Evolutionary conservation across 2,329 filamentous ascomycete species (phyloP), one percentile per base, ranked within the genome.

Genomic region (Arachnopeziza araneosa): DNA sequence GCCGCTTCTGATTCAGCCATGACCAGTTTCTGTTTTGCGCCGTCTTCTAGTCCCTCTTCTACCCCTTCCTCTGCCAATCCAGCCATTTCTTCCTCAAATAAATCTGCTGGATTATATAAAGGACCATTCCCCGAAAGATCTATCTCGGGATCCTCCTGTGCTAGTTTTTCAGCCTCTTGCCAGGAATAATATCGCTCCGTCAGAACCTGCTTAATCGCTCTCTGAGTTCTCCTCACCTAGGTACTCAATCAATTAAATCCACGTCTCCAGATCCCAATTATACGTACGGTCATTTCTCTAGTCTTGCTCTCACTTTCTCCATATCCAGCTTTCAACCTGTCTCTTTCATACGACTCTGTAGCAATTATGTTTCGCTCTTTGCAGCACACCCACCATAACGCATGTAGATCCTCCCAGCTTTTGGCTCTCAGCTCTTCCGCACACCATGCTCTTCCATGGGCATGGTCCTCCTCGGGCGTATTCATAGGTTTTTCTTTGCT

Each of bases 381-480:
- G 62, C 89, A 83, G 73, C 95, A 98, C 58, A 92, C 84, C 91
- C 93, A 99, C 92, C 93, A 99, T 71, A 99, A 80, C 63, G 81
- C 80, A 75, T 98, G 93, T 69, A 99, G 77, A 74, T 98, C 93
- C 63, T 96, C 91, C 90, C 92, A 99, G 64, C 88, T 91, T 78
- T 97, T 97, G 64, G 83, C 81, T 64, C 93, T 84, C 70, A 99
- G 80, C 78, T 99, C 95, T 76, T 91, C 84, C 8, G 90, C 86
- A 12, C 83, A 86, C 95, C 95, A 99, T 26, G 85, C 79, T 57
- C 95, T 84, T 19, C 95, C 95, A 74, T 95, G 88, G 64, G 83
- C 78, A 55, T 80, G 73, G 59, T 89, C 85, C 66, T 93, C 86
- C 44, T 85, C 81, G 5, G 93, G 92, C 8, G 86, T 86, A 67